phyloP scores from a whole-genome alignment of 257 asterid genomes.

The Penstemon barbatus region DNA sequence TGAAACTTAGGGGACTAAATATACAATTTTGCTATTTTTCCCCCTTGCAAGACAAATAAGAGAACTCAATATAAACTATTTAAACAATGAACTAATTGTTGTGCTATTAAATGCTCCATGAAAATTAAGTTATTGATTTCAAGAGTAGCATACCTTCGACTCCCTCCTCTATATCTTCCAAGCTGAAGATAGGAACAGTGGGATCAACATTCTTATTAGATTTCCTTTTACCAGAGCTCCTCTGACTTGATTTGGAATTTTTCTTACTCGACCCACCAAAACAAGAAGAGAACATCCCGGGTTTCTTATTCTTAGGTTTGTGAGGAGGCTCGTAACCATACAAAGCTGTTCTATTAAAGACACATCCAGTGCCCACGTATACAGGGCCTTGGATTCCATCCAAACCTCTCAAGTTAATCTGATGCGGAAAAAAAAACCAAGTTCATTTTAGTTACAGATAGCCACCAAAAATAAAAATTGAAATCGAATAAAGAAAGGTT shows the following conservation, averaged over 20 bases:
- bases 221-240: constrained; percentile 90
- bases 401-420: constrained; percentile 96
- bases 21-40: too few relatives aligned
- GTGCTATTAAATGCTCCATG: not conserved
- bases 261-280: constrained; percentile 78
- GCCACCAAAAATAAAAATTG: not conserved
- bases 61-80: constrained; percentile 1
- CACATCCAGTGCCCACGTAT: constrained; percentile 97
- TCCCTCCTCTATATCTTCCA: constrained; percentile 98
- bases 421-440: constrained; percentile 26
- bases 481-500: constrained; percentile 9
- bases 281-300: constrained; percentile 64
- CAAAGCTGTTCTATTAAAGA: constrained; percentile 88
- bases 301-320: constrained; percentile 75
- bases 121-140: constrained; percentile 18
- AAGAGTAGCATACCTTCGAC: constrained; percentile 74
- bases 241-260: constrained; percentile 71
- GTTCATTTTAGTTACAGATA: constrained; percentile 26
- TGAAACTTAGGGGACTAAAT: too few relatives aligned
- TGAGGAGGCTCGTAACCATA: constrained; percentile 92
- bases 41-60: not conserved
- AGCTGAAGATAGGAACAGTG: constrained; percentile 87
- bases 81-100: not conserved
- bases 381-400: constrained; percentile 99
- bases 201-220: constrained; percentile 89